Conservation (phyloP, 1,284 basidiomycete species). For the Ceratorhiza oryzae-sativae region DNA sequence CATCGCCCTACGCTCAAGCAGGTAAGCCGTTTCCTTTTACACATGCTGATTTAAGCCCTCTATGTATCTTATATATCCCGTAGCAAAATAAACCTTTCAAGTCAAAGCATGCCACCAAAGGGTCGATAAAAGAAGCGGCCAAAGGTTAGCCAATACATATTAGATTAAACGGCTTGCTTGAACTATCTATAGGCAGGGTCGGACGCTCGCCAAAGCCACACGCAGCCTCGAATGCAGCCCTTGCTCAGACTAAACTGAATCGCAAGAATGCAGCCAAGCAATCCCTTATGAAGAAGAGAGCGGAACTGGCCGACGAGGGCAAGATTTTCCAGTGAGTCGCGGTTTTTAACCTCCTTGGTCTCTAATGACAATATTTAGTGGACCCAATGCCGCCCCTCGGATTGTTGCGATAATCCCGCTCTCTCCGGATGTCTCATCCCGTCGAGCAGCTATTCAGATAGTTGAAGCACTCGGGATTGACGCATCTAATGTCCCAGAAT, state of each 20-base stretch:
- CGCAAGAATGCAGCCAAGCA: constrained; percentile 83
- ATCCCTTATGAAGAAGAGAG: constrained; percentile 72
- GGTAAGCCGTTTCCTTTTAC: constrained; percentile 53
- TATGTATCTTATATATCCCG: background rate
- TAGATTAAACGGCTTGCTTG: background rate
- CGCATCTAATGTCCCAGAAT: constrained; percentile 59
- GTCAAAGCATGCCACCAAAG: constrained; percentile 86
- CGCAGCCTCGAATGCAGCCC: constrained; percentile 47
- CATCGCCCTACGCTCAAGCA: constrained; percentile 88
- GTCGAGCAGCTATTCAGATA: constrained; percentile 64
- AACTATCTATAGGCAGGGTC: constrained; percentile 58
- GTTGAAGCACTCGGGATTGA: constrained; percentile 69
- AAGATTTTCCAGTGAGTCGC: constrained; percentile 62
- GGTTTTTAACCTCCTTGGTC: background rate
- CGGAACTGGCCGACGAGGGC: constrained; percentile 70
- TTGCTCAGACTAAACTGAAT: constrained; percentile 68
- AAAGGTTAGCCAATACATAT: constrained; percentile 65
- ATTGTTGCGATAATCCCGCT: constrained; percentile 83
- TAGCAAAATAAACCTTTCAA: constrained; percentile 91
- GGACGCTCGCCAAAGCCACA: constrained; percentile 62
- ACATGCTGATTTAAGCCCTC: background rate
- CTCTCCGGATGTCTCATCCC: constrained; percentile 68
- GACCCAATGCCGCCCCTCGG: constrained; percentile 78
- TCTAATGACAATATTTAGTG: constrained; percentile 51
- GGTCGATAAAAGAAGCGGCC: constrained; percentile 76